Percentiles rank a stretch among this genome's conserved stretches.
Evolutionary conservation across 129 eudicot genomes (phyloP).

Genomic region (Calendula officinalis): DNA sequence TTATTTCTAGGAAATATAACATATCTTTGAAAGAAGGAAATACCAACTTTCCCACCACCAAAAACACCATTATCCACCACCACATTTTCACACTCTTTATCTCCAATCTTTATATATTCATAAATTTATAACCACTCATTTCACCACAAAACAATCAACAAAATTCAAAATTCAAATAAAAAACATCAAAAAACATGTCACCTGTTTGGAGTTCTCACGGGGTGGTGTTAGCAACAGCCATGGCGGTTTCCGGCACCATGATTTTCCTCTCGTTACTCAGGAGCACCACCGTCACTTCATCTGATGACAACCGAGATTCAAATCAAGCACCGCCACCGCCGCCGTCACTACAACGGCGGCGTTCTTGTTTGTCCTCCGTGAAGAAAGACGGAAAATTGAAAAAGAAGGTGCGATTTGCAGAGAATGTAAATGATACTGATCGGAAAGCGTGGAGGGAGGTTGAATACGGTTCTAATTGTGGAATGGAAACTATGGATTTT

Average conservation of each 20-base stretch:
- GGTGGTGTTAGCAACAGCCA: slow-evolving; percentile 49
- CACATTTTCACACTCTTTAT: slow-evolving; percentile 12
- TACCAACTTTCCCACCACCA: slow-evolving; percentile 26
- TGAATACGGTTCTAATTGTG: slow-evolving; percentile 8
- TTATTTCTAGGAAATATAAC: slow-evolving; percentile 23
- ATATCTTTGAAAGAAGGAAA: slow-evolving; percentile 9
- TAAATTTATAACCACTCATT: slow-evolving; percentile 9
- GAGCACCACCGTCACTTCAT: slow-evolving; percentile 23
- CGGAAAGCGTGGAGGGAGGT: slow-evolving; percentile 20
- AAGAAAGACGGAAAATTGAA: slow-evolving; percentile 40
- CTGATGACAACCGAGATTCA: slow-evolving; percentile 11
- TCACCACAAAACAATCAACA: slow-evolving; percentile 7
- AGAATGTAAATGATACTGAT: slow-evolving; percentile 40
- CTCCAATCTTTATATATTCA: slow-evolving; percentile 16
- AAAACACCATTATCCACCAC: slow-evolving; percentile 14
- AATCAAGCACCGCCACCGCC: background rate
- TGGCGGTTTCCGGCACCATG: slow-evolving; percentile 57
- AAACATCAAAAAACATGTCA: slow-evolving; percentile 26
- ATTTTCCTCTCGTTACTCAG: slow-evolving; percentile 43
- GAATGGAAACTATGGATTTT: background rate
- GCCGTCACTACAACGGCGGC: slow-evolving; percentile 17
- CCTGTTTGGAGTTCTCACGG: slow-evolving; percentile 40
- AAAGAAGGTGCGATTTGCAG: slow-evolving; percentile 57
- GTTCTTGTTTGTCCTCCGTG: slow-evolving; percentile 50
- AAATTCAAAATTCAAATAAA: background rate